These are phyloP conservation scores for Wickerhamiella allomyrinae DNA, from an alignment of 805 yeast species.

Conservation along the genomic window DNA sequence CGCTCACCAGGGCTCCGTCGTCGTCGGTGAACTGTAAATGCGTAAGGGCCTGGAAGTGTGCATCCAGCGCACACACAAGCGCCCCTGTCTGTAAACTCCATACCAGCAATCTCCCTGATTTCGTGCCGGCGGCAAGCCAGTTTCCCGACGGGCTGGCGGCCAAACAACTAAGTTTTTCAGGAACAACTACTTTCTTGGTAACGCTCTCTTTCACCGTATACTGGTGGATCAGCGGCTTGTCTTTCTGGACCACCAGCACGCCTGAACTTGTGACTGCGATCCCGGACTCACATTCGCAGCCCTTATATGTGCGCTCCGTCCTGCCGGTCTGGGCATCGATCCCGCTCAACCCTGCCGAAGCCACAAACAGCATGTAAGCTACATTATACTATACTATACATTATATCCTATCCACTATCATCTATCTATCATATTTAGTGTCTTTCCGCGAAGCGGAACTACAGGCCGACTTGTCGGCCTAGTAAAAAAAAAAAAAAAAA, in stretches of 20 bases:
- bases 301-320: conserved; percentile 12
- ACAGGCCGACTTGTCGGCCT: no score
- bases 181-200: conserved; percentile 72
- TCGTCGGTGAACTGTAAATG: conserved; percentile 45
- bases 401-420: no score
- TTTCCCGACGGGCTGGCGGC: conserved; percentile 30
- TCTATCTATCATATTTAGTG: no score
- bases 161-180: conserved; percentile 57
- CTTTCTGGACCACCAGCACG: conserved; percentile 50
- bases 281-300: conserved; percentile 9
- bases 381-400: no score
- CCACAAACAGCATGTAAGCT: conserved; percentile 1
- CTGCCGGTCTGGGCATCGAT: conserved; percentile 24
- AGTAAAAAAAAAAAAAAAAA: no score
- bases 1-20: conserved; percentile 53
- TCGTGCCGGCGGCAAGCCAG: conserved; percentile 54
- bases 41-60: conserved; percentile 69
- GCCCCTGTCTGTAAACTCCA: conserved; percentile 80
- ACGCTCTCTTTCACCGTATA: conserved; percentile 52
- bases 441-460: no score
- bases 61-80: conserved; percentile 55
- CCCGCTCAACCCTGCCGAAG: neutral
- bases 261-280: conserved; percentile 37
- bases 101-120: conserved; percentile 60
- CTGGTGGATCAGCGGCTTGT: conserved; percentile 60